phyloP scores from a whole-genome alignment of 352 stramenopile genomes.

The Phytopythium cucurbitacearum region DNA sequence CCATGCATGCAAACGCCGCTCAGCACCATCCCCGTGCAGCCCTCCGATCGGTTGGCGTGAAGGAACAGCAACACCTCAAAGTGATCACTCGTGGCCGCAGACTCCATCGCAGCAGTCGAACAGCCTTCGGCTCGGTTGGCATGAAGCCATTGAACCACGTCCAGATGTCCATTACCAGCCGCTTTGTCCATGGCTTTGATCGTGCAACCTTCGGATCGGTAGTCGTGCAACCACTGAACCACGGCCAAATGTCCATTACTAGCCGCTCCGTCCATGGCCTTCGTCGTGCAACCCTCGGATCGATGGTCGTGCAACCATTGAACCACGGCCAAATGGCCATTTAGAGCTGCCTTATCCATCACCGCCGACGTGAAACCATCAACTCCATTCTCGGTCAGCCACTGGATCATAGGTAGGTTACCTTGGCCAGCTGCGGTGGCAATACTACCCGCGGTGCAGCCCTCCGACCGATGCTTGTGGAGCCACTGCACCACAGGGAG shows the following conservation, averaged over 20 bases:
- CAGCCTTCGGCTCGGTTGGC: conserved; percentile 21
- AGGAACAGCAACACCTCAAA: conserved; percentile 18
- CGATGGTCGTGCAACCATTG: conserved; percentile 21
- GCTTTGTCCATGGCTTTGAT: conserved; percentile 21
- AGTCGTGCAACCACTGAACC: conserved; percentile 18
- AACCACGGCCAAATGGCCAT: conserved; percentile 18
- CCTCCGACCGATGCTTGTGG: neutral
- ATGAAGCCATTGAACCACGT: conserved; percentile 17
- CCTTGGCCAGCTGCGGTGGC: conserved; percentile 22
- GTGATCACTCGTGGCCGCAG: conserved; percentile 18
- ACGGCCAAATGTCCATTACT: conserved; percentile 14
- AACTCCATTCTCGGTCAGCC: conserved; percentile 16
- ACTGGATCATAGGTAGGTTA: conserved; percentile 18
- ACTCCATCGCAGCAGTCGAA: conserved; percentile 19
- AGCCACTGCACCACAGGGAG: conserved; percentile 1
- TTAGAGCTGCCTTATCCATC: conserved; percentile 23
- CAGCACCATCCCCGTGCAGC: conserved; percentile 11
- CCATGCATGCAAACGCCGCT: neutral
- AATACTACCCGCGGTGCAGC: conserved; percentile 10
- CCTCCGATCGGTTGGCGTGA: conserved; percentile 17
- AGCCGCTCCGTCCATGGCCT: conserved; percentile 18
- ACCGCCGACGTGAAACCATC: conserved; percentile 20
- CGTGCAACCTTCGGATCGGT: conserved; percentile 19
- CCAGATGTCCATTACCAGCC: conserved; percentile 12
- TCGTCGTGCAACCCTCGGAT: conserved; percentile 18